phyloP scores from a whole-genome alignment of 1,284 basidiomycete genomes.

The Heimioporus retisporus region DNA sequence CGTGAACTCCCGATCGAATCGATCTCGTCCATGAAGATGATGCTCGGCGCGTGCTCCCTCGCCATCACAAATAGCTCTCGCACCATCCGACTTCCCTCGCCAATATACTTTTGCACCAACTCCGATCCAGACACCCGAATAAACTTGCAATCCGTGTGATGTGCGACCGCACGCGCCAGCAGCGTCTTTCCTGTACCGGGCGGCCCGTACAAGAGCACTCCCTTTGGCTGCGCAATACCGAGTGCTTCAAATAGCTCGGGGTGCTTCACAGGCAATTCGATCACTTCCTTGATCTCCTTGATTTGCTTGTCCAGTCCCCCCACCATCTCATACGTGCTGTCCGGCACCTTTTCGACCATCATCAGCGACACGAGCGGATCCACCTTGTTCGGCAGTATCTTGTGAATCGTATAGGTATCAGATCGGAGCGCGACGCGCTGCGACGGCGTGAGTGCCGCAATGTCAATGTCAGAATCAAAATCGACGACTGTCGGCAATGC shows the following conservation, averaged over 20 bases:
- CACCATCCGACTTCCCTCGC: constrained; percentile 97
- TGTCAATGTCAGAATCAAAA: constrained; percentile 90
- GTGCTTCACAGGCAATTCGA: constrained; percentile 98
- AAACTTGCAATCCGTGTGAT: constrained; percentile 99
- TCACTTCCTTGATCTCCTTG: constrained; percentile 99
- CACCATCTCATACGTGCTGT: constrained; percentile 99
- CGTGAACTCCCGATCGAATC: constrained; percentile 97
- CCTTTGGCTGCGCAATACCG: constrained; percentile 98
- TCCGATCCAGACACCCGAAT: constrained; percentile 97
- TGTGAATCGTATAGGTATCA: constrained; percentile 96
- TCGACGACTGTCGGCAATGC: constrained; percentile 81
- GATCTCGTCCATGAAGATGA: constrained; percentile 99
- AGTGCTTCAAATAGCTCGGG: constrained; percentile 97
- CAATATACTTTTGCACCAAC: constrained; percentile 99
- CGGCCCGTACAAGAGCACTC: constrained; percentile 96
- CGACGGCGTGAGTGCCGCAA: constrained; percentile 85
- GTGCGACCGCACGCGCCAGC: constrained; percentile 94
- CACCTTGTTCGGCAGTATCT: constrained; percentile 95
- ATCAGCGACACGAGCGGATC: constrained; percentile 96
- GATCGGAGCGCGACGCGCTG: constrained; percentile 96
- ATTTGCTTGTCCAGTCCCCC: constrained; percentile 99
- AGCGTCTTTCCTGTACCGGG: constrained; percentile 98
- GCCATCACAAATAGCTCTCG: constrained; percentile 99
- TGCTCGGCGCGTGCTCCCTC: constrained; percentile 97
- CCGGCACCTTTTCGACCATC: constrained; percentile 99